Conservation (phyloP, 2,329 filamentous ascomycete species). For the Aureobasidium sp. region DNA sequence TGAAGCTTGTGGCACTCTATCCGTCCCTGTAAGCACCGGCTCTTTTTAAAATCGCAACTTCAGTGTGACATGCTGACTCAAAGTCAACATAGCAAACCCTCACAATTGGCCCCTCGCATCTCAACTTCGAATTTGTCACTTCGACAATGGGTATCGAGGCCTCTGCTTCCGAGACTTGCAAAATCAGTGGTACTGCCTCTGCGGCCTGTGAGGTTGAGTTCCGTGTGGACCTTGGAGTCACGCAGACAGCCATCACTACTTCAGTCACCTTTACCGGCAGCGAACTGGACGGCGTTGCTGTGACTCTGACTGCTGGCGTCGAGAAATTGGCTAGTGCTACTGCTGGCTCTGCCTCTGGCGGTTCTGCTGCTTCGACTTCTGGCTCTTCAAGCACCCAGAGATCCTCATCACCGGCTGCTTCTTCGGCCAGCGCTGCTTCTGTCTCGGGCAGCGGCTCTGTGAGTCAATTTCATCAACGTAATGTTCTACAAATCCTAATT, state of each 20-base stretch:
- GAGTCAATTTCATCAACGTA: neutral
- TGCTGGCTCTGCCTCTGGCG: neutral
- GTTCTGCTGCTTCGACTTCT: neutral
- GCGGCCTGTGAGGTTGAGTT: neutral
- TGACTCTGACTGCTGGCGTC: neutral
- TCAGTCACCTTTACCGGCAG: neutral
- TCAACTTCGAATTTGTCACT: neutral
- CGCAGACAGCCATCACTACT: neutral
- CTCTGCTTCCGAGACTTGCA: constrained; percentile 1
- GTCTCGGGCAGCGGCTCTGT: neutral
- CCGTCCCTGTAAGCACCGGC: neutral
- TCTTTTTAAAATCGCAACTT: neutral
- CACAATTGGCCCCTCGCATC: neutral
- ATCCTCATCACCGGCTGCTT: neutral
- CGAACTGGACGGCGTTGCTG: neutral
- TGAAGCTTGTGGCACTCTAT: neutral
- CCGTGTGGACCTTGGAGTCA: neutral
- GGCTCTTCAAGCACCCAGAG: neutral
- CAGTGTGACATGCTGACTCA: neutral
- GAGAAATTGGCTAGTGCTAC: constrained; percentile 10
- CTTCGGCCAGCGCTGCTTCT: neutral
- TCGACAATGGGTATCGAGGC: neutral
- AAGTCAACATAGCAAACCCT: neutral
- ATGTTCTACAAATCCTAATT: no score
- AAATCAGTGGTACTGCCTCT: neutral